A percentile compares a stretch with the other conserved stretches of the same genome.
Evolutionary conservation across 371 early-diverging fungal genomes (phyloP).

Genomic region (Funneliformis caledonium): DNA sequence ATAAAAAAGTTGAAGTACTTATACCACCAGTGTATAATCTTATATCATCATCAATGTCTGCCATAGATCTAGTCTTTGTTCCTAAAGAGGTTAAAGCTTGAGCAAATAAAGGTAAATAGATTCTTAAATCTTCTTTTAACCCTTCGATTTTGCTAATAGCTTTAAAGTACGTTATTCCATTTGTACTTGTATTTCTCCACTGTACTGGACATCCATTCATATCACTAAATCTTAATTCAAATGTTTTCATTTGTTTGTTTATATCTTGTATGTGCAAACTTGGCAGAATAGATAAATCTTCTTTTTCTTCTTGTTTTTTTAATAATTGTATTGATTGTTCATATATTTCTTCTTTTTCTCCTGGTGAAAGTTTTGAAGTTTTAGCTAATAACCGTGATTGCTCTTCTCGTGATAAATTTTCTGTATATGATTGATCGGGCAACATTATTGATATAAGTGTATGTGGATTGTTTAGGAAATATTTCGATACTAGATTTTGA

Average conservation of each 20-base stretch:
- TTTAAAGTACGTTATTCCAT: conserved; percentile 91
- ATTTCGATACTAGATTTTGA: conserved; percentile 70
- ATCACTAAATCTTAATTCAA: conserved; percentile 69
- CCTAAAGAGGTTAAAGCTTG: conserved; percentile 84
- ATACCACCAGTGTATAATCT: conserved; percentile 88
- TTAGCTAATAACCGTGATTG: conserved; percentile 63
- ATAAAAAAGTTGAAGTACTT: conserved; percentile 64
- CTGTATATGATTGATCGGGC: conserved; percentile 71
- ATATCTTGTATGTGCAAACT: conserved; percentile 80
- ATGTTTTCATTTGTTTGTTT: conserved; percentile 61
- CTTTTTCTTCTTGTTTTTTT: conserved; percentile 70
- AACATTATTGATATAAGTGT: conserved; percentile 81
- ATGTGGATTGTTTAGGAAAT: conserved; percentile 80
- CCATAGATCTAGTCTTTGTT: conserved; percentile 73
- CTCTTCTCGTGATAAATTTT: conserved; percentile 66
- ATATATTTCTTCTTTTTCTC: conserved; percentile 63
- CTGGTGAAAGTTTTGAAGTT: conserved; percentile 60
- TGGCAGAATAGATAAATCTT: conserved; percentile 83
- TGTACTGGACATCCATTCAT: conserved; percentile 68
- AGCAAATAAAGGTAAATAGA: conserved; percentile 69
- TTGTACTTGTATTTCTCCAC: conserved; percentile 83
- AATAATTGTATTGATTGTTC: conserved; percentile 66
- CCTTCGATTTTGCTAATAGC: conserved; percentile 68
- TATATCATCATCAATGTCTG: conserved; percentile 88
- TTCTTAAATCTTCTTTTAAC: conserved; percentile 67